Conservation (phyloP, 2,329 filamentous ascomycete genomes). For the Penicillium nordicum region DNA sequence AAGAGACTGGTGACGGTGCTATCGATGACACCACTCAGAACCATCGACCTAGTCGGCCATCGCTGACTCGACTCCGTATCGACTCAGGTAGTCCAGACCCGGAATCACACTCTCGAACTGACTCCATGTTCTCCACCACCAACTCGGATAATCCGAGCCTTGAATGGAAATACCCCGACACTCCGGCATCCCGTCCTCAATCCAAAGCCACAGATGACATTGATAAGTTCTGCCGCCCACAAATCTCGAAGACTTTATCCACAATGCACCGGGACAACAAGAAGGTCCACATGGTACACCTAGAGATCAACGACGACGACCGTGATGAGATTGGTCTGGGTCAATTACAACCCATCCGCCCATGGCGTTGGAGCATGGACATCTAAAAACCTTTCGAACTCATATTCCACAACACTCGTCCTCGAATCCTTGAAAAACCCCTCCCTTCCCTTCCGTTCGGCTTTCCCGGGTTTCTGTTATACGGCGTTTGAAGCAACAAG, state of each 20-base stretch:
- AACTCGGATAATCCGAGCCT: conserved; percentile 26
- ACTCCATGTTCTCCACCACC: conserved; percentile 30
- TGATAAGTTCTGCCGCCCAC: conserved; percentile 29
- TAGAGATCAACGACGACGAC: conserved; percentile 36
- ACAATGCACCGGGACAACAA: conserved; percentile 32
- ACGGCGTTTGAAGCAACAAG: conserved; percentile 23
- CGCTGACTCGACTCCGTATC: conserved; percentile 15
- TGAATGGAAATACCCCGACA: conserved; percentile 34
- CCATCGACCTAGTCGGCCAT: conserved; percentile 16
- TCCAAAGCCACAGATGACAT: conserved; percentile 36
- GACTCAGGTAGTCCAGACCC: conserved; percentile 9
- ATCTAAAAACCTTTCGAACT: conserved; percentile 26
- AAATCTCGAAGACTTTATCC: conserved; percentile 34
- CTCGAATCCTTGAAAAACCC: not conserved
- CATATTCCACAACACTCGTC: conserved; percentile 44
- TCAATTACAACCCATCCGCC: conserved; percentile 35
- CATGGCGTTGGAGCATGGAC: conserved; percentile 46
- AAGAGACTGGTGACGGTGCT: conserved; percentile 6
- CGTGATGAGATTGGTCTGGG: conserved; percentile 31
- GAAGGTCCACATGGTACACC: conserved; percentile 34
- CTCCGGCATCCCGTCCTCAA: conserved; percentile 35
- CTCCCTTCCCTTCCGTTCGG: not conserved
- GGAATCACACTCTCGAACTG: conserved; percentile 28
- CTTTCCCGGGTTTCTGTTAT: conserved; percentile 3
- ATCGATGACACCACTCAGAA: conserved; percentile 12